A percentile compares a stretch with the other conserved stretches of the same genome.
phyloP scores from a whole-genome alignment of 2,329 filamentous ascomycete species.

The Cadophora sp. region DNA sequence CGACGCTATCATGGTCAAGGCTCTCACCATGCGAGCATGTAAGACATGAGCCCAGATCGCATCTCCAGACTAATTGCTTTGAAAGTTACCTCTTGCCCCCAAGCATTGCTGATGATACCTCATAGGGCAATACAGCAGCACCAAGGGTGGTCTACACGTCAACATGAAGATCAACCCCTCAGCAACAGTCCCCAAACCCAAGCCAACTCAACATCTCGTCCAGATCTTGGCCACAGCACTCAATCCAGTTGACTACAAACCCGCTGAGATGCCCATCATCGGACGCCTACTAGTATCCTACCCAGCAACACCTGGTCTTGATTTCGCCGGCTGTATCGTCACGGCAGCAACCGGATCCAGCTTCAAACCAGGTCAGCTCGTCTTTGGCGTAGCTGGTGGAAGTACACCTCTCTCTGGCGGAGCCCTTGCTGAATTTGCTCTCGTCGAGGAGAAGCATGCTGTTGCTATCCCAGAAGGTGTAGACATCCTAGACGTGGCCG shows the following conservation, averaged over 20 bases:
- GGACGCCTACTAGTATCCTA: constrained; percentile 48
- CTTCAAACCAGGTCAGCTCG: constrained; percentile 29
- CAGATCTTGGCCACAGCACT: constrained; percentile 31
- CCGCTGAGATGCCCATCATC: constrained; percentile 57
- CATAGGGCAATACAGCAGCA: constrained; percentile 31
- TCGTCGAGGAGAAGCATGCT: constrained; percentile 7
- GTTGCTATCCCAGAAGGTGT: constrained; percentile 32
- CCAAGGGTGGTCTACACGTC: constrained; percentile 28
- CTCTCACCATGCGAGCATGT: constrained; percentile 24
- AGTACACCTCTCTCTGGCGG: constrained; percentile 24
- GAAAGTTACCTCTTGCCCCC: too few relatives aligned
- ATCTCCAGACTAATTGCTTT: too few relatives aligned
- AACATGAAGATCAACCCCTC: constrained; percentile 30
- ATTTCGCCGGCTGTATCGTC: constrained; percentile 34
- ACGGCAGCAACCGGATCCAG: constrained; percentile 25
- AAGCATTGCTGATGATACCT: not conserved
- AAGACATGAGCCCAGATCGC: not conserved
- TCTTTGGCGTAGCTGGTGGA: constrained; percentile 48
- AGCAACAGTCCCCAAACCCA: constrained; percentile 24
- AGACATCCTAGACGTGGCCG: constrained; percentile 25
- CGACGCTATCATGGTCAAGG: constrained; percentile 4
- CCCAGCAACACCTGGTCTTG: constrained; percentile 52
- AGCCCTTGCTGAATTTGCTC: constrained; percentile 27
- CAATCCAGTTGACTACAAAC: constrained; percentile 63
- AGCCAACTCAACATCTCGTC: constrained; percentile 28